Base-by-base conservation (phyloP, 371 early-diverging fungal genomes). In the Entomophthora muscae region DNA sequence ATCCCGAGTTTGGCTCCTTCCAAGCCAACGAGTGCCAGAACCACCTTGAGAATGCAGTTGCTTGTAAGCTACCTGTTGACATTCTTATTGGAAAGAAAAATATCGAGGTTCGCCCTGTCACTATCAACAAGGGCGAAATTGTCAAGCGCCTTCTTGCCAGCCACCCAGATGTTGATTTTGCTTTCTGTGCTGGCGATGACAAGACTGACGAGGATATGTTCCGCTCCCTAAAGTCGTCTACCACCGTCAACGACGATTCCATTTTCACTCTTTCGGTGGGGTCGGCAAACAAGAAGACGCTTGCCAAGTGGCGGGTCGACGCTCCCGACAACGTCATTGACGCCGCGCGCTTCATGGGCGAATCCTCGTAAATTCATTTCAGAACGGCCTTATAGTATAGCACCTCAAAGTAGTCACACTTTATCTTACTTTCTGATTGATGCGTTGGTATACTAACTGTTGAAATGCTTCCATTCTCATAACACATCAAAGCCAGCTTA, bases 181-280 rank as follows among this genome's bases (percentile, higher is more conserved):
- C 91, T n/a, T 76, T 91, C 54, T 93, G 95, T 69, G 93, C 89
- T 23, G 96, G 98, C 21, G 96, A 97, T 69, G 96, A 96, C 70
- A 83, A 86, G 70, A 96, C 98, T 0, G 97, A 98, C 69, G 95
- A 95, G 70, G 97, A 95, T 69, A 95, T 97, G 95, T 88, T 88
- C 72, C 79, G 84, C 24, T 83, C 79, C 0, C 66, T 88, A 54
- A 78, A 78, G 64, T n/a, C n/a, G n/a, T 64, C 72, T 32, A 65
- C 52, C 22, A 61, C 64, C 27, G 23, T 54, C 0, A 64, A 67
- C 23, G 75, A 76, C 17, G 67, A 69, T 12, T 67, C 68, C 23
- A 73, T 76, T 42, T 85, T 84, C 66, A 83, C 84, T 1, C 70
- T 77, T 51, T 86, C 85, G 52, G 79, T 91, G 30, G 91, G 91